phyloP scores from a whole-genome alignment of 2,329 filamentous ascomycete species.

The Clonostachys rosea region DNA sequence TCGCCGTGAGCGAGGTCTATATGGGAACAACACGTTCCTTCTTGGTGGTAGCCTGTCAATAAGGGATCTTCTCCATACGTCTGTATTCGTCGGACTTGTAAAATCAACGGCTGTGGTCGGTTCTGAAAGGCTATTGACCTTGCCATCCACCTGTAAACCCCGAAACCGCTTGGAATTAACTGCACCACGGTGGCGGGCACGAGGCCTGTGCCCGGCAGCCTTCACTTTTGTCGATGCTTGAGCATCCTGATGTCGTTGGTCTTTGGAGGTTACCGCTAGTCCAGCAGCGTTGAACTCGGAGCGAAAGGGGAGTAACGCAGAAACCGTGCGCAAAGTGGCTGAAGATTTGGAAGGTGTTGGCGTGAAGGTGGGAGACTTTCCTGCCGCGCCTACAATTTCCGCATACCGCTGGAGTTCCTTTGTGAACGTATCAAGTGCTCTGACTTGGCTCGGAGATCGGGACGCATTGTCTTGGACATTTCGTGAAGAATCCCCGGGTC shows the following conservation, averaged over 20 bases:
- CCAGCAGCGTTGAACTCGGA: conserved; percentile 48
- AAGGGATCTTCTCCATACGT: conserved; percentile 25
- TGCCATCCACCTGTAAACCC: conserved; percentile 21
- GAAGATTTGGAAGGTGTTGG: conserved; percentile 32
- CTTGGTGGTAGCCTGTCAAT: conserved; percentile 13
- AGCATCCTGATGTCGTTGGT: conserved; percentile 28
- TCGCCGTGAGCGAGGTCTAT: no score
- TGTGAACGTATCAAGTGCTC: conserved; percentile 28
- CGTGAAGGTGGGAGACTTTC: conserved; percentile 29
- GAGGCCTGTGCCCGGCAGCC: neutral
- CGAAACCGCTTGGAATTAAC: neutral
- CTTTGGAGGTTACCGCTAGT: conserved; percentile 48
- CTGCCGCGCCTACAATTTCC: conserved; percentile 26
- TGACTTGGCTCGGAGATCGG: conserved; percentile 35
- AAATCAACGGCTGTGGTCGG: conserved; percentile 23
- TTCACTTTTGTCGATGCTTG: neutral
- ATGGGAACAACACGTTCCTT: neutral
- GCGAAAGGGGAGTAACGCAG: conserved; percentile 47
- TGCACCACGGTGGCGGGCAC: neutral
- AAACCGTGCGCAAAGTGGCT: conserved; percentile 44
- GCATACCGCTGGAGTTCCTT: conserved; percentile 20
- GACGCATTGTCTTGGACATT: conserved; percentile 15
- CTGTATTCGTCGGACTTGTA: conserved; percentile 15
- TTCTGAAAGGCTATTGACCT: conserved; percentile 9
- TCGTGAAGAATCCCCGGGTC: conserved; percentile 1